Evolutionary conservation across 768 basidiomycete species (phyloP).

Genomic region (Chalciporus pseudorubinellus): DNA sequence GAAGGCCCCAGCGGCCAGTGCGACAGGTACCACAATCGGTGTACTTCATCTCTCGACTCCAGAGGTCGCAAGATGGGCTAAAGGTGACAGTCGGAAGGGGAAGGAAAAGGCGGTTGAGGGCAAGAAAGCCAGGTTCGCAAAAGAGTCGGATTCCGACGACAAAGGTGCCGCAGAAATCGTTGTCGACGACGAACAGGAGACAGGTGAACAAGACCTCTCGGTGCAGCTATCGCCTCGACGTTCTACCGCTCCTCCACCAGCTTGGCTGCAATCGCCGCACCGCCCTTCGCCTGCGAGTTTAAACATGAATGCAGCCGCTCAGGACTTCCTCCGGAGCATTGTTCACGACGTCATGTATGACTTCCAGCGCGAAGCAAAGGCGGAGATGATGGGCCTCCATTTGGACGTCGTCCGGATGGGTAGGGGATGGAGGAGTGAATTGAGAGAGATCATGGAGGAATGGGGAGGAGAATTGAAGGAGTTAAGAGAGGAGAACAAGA

Average conservation of each 20-base stretch:
- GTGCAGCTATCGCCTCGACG: conserved; percentile 61
- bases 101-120: conserved; percentile 23
- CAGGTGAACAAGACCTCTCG: conserved; percentile 37
- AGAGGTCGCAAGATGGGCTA: conserved; percentile 53
- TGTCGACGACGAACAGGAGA: conserved; percentile 18
- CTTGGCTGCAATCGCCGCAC: conserved; percentile 41
- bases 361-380: conserved; percentile 63
- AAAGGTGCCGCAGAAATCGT: not conserved
- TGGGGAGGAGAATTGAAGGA: conserved; percentile 54
- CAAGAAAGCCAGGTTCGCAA: conserved; percentile 49
- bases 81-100: conserved; percentile 35
- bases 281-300: conserved; percentile 25
- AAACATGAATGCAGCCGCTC: conserved; percentile 35
- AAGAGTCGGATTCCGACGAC: conserved; percentile 20
- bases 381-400: conserved; percentile 75
- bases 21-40: conserved; percentile 16
- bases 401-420: conserved; percentile 73
- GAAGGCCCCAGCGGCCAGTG: conserved; percentile 8
- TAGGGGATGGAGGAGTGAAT: conserved; percentile 62
- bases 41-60: conserved; percentile 51
- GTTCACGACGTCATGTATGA: conserved; percentile 74
- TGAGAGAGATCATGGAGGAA: conserved; percentile 60
- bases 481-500: conserved; percentile 45
- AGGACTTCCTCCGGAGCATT: conserved; percentile 62
- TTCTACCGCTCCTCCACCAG: conserved; percentile 29